A percentile compares a stretch with the other conserved stretches of the same genome.
phyloP scores from a whole-genome alignment of 2,329 filamentous ascomycete species.

The Pestalotiopsis sp. region DNA sequence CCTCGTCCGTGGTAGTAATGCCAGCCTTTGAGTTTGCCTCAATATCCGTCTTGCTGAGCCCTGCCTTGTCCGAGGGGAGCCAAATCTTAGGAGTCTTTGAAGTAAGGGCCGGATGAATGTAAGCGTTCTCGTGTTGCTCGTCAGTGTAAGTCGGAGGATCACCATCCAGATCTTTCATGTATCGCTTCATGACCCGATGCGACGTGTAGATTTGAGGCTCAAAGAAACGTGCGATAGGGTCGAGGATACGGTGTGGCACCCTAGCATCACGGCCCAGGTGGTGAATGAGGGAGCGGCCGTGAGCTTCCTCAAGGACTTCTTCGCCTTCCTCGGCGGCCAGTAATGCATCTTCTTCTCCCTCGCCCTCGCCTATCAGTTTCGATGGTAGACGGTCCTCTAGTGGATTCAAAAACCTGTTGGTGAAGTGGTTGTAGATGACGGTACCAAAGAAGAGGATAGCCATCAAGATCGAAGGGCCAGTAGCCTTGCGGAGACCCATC shows the following conservation, averaged over 20 bases:
- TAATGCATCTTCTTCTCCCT: conserved; percentile 25
- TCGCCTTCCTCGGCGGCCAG: conserved; percentile 22
- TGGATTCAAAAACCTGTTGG: conserved; percentile 30
- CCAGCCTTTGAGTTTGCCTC: conserved; percentile 60
- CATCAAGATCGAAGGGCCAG: conserved; percentile 65
- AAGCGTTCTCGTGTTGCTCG: conserved; percentile 29
- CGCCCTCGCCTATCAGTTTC: conserved; percentile 21
- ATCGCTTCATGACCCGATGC: conserved; percentile 26
- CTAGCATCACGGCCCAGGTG: conserved; percentile 22
- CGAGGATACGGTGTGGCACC: conserved; percentile 23
- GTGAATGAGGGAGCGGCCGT: conserved; percentile 25
- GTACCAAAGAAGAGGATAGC: conserved; percentile 63
- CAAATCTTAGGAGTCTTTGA: conserved; percentile 60
- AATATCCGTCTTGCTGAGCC: conserved; percentile 63
- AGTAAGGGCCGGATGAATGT: conserved; percentile 32
- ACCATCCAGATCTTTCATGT: conserved; percentile 20
- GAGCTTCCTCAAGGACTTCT: conserved; percentile 26
- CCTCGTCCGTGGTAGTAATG: conserved; percentile 67
- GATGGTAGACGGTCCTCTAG: conserved; percentile 31
- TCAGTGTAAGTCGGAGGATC: conserved; percentile 26
- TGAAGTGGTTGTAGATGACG: conserved; percentile 60
- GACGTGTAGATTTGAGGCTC: conserved; percentile 29
- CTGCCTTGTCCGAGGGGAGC: conserved; percentile 65
- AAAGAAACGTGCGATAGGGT: conserved; percentile 29
- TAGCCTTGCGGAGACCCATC: conserved; percentile 60